Conservation (phyloP, 2,329 filamentous ascomycete species). For the Trichophyton schoenleinii region DNA sequence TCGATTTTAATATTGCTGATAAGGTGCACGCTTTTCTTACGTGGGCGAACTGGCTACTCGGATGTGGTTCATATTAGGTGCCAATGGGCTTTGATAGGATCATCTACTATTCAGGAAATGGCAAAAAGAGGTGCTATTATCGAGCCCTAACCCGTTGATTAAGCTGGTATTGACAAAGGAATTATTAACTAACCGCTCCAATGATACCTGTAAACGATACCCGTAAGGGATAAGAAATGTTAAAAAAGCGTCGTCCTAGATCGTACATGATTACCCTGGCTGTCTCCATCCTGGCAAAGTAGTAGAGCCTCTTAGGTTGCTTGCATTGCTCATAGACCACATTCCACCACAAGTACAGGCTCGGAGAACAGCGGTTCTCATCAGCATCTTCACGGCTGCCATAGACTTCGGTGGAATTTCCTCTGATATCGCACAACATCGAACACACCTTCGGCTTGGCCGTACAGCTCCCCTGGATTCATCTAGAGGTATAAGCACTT, state of each 20-base stretch:
- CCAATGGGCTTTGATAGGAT: neutral
- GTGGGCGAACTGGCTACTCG: neutral
- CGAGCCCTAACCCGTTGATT: neutral
- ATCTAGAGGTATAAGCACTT: conserved; percentile 19
- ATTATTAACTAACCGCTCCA: neutral
- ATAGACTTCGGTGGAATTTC: conserved; percentile 36
- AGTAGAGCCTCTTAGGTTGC: neutral
- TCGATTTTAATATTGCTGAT: neutral
- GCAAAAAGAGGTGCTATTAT: neutral
- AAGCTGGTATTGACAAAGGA: too few relatives aligned
- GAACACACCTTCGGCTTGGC: conserved; percentile 41
- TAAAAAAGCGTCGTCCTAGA: neutral
- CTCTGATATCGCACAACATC: conserved; percentile 56
- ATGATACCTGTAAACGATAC: neutral
- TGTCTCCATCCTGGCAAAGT: neutral
- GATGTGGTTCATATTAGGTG: neutral
- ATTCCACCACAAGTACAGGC: conserved; percentile 31
- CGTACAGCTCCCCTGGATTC: conserved; percentile 7
- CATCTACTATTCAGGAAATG: neutral
- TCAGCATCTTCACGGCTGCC: conserved; percentile 26
- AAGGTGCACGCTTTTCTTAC: neutral
- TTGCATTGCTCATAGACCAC: conserved; percentile 25
- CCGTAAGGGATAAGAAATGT: neutral
- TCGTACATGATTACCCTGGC: neutral
- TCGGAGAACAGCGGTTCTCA: conserved; percentile 26